These are phyloP conservation scores for Protea cynaroides DNA, from an alignment of 164 flowering plant genomes.

Conservation along the genomic window DNA sequence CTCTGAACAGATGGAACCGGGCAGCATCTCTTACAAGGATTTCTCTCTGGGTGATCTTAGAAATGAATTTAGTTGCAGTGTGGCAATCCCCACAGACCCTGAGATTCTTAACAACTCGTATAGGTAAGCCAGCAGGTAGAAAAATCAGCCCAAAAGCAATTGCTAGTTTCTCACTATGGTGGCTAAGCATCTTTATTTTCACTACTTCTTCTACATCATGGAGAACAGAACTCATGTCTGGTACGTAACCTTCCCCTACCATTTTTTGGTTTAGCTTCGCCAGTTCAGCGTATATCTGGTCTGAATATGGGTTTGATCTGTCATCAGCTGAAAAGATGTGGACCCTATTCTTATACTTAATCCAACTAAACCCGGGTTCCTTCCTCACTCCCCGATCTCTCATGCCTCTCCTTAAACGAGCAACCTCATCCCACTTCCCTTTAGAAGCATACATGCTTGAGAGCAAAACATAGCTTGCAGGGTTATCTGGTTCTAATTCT, in stretches of 20 bases:
- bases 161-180: constrained; percentile 21
- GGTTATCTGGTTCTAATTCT: constrained; percentile 63
- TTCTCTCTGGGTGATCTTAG: too few species aligned
- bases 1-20: too few species aligned
- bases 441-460: constrained; percentile 72
- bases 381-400: constrained; percentile 25
- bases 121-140: constrained; percentile 19
- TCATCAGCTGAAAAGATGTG: constrained; percentile 80
- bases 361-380: constrained; percentile 93
- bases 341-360: constrained; percentile 63
- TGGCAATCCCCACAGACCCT: too few species aligned
- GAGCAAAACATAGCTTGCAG: constrained; percentile 78
- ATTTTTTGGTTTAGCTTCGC: constrained; percentile 16
- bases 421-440: constrained; percentile 76
- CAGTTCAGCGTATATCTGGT: constrained; percentile 51
- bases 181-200: constrained; percentile 23
- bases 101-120: background rate
- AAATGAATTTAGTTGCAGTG: too few species aligned
- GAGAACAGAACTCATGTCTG: constrained; percentile 20
- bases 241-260: constrained; percentile 18
- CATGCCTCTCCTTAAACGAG: constrained; percentile 65
- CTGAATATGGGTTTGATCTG: constrained; percentile 48
- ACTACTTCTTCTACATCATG: constrained; percentile 23
- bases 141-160: constrained; percentile 14
- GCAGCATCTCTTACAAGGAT: too few species aligned